These are phyloP conservation scores for Fusarium anthophilum DNA, from an alignment of 2,329 filamentous ascomycete species.

Conservation along the genomic window DNA sequence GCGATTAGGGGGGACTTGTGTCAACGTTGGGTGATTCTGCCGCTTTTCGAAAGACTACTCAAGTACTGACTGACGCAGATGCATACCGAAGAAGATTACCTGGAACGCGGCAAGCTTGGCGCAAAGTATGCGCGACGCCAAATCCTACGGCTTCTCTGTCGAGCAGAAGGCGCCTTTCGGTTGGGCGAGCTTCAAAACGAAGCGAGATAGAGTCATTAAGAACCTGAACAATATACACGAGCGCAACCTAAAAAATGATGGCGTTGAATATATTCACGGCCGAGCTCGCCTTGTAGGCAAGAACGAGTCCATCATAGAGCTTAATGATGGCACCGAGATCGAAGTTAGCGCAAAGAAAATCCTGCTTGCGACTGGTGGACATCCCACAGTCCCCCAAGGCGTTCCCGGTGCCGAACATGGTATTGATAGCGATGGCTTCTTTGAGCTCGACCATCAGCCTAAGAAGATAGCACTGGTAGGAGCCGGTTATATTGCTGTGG, in stretches of 20 bases:
- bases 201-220: neutral
- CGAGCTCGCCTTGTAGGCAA: neutral
- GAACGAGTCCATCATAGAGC: neutral
- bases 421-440: neutral
- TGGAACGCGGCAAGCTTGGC: neutral
- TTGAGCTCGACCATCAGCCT: neutral
- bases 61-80: neutral
- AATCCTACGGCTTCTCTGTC: neutral
- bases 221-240: neutral
- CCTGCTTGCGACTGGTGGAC: neutral
- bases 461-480: neutral
- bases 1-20: neutral
- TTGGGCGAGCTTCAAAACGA: neutral
- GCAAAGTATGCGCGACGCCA: neutral
- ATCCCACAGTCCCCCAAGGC: neutral
- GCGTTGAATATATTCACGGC: neutral
- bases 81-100: neutral
- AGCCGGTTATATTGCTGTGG: neutral
- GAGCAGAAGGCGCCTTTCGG: neutral
- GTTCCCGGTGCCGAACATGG: neutral
- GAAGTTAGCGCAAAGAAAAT: neutral
- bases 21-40: neutral
- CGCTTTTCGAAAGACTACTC: fast-evolving
- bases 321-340: neutral
- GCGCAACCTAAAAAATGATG: neutral